Percentiles rank a stretch among this genome's conserved stretches.
Conservation (phyloP, 1,139 yeast genomes). For the Protomyces inouyei region DNA sequence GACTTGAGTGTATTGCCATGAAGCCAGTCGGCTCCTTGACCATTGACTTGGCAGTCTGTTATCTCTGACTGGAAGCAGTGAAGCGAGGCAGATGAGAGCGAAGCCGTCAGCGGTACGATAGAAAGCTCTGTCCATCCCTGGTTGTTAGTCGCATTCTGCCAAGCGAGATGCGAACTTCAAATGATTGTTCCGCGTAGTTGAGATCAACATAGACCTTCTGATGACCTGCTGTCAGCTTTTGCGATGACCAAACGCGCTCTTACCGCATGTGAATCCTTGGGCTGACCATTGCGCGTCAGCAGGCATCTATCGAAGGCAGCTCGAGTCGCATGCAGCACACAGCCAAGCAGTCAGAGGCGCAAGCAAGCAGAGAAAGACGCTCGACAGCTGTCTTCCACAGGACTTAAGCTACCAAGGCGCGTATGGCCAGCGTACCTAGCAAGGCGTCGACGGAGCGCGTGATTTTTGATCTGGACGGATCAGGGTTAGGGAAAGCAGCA, state of each 20-base stretch:
- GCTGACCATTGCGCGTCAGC: constrained; percentile 15
- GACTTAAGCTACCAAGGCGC: no score
- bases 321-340: neutral
- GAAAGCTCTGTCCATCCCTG: constrained; percentile 82
- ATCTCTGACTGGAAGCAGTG: constrained; percentile 77
- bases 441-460: no score
- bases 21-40: constrained; percentile 48
- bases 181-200: constrained; percentile 10
- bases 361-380: no score
- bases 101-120: constrained; percentile 62
- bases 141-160: neutral
- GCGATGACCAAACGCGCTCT: neutral
- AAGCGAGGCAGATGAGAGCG: constrained; percentile 55
- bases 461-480: no score
- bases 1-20: constrained; percentile 58
- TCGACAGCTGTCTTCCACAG: no score
- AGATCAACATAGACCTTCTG: constrained; percentile 22
- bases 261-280: constrained; percentile 13
- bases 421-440: no score
- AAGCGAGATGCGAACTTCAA: neutral
- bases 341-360: no score
- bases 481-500: no score
- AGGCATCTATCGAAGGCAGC: neutral
- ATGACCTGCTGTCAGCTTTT: constrained; percentile 3
- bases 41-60: constrained; percentile 60